Conservation (phyloP, 2,329 filamentous ascomycete genomes). For the Scytalidium lignicola region DNA sequence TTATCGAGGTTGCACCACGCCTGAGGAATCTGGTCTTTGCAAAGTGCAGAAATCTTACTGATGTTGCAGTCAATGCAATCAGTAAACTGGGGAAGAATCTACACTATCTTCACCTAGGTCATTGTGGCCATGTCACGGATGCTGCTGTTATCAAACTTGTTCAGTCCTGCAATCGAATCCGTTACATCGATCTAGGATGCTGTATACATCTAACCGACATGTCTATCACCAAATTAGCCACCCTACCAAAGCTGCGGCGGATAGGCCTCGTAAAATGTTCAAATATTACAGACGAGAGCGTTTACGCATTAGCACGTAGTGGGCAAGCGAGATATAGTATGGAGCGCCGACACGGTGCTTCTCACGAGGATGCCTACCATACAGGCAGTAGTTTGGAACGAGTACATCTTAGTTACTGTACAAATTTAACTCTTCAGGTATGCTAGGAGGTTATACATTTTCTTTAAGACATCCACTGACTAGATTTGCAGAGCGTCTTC, state of each 20-base stretch:
- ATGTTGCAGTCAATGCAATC: slow-evolving; percentile 81
- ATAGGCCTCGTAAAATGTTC: slow-evolving; percentile 94
- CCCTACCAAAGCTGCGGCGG: slow-evolving; percentile 85
- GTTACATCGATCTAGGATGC: slow-evolving; percentile 97
- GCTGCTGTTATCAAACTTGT: slow-evolving; percentile 80
- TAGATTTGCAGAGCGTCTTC: slow-evolving; percentile 71
- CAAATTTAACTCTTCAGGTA: slow-evolving; percentile 76
- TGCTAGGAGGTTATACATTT: slow-evolving; percentile 27
- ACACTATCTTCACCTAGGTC: slow-evolving; percentile 92
- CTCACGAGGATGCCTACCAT: slow-evolving; percentile 33
- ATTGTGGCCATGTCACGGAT: slow-evolving; percentile 89
- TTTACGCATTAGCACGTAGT: slow-evolving; percentile 74
- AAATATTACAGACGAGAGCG: slow-evolving; percentile 84
- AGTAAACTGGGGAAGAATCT: slow-evolving; percentile 89
- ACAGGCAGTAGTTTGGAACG: slow-evolving; percentile 58
- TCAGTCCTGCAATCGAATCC: slow-evolving; percentile 81
- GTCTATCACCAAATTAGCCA: slow-evolving; percentile 78
- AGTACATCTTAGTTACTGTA: slow-evolving; percentile 94
- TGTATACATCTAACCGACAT: slow-evolving; percentile 83
- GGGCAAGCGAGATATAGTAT: slow-evolving; percentile 5
- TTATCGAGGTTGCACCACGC: slow-evolving; percentile 79
- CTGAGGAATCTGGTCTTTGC: slow-evolving; percentile 89
- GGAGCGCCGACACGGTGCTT: slow-evolving; percentile 33
- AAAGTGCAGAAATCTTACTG: slow-evolving; percentile 91
- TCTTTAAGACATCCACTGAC: slow-evolving; percentile 6